These are phyloP conservation scores for Acer campestre DNA, from an alignment of 345 rosid species.

Conservation along the genomic window DNA sequence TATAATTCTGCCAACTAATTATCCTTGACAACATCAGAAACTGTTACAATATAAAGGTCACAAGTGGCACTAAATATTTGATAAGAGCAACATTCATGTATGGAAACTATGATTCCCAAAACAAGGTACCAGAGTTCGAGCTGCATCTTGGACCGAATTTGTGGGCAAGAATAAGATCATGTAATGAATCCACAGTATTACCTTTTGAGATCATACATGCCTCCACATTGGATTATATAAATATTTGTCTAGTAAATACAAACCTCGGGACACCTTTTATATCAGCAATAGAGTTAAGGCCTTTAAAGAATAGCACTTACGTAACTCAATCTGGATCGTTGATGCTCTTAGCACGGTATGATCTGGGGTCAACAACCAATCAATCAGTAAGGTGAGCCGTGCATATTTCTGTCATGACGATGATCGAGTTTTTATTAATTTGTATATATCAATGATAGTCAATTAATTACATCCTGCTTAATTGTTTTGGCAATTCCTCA, in stretches of 20 bases:
- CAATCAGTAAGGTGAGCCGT: constrained; percentile 25
- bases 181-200: not conserved
- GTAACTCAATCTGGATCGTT: constrained; percentile 18
- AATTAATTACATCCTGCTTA: not conserved
- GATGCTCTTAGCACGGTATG: not conserved
- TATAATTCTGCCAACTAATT: no score
- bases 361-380: constrained; percentile 18
- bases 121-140: not conserved
- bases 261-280: constrained; percentile 47
- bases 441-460: not conserved
- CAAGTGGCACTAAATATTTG: not conserved
- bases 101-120: not conserved
- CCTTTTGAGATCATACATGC: not conserved
- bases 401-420: not conserved
- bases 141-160: constrained; percentile 20
- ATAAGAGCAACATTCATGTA: constrained; percentile 13
- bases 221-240: not conserved
- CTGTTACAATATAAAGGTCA: not conserved
- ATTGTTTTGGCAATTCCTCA: not conserved
- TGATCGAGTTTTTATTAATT: not conserved
- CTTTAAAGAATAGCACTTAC: constrained; percentile 22
- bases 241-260: constrained; percentile 41
- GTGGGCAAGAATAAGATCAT: constrained; percentile 23
- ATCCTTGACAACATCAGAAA: no score
- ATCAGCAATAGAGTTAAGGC: constrained; percentile 50